Evolutionary conservation across 164 flowering plant genomes (phyloP), one percentile per base, ranked within the genome.

Genomic region (Brasenia schreberi): DNA sequence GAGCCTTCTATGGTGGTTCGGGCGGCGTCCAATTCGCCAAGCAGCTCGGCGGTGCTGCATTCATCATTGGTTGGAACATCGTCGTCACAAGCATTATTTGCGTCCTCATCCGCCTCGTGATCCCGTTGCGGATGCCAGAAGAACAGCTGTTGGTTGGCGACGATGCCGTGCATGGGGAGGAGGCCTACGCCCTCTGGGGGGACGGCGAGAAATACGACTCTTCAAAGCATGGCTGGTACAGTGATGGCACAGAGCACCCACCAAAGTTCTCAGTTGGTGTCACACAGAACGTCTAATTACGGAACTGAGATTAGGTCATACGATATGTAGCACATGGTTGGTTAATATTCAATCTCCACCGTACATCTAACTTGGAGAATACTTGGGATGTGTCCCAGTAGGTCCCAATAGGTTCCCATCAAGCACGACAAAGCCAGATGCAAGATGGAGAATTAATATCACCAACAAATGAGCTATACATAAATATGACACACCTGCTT

Each of bases 101-200:
- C 59, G 18, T 76, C 0, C 64, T 69, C 5, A 76, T 78, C 42
- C 43, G 70, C 10, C 4, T 67, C 23, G 72, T 78, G 19, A 70
- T 76, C 0, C 83, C 83, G 12, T 59, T 80, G 60, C 60, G 83
- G 33, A 80, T 80, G 83, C 39, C 81, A 5, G 81, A 80, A 7
- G 76, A 76, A 66, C 72, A 80, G 60, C 63, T 80, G 60, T 14
- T 65, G 39, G 62, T 78, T 6, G 83, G 83, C 5, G 81, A 80
- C 49, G 83, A 80, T 43, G 81, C 83, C 1, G 83, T 74, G 23
- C 83, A 80, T 62, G 83, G 83, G 5, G 83, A 80, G 66, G 83
- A 80, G 45, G 81, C 83, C 5, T 80, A 80, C 64, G 81, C 83
- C 0, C 60, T 77, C 71, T 72, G 76, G 78, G 79, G 82, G 0